Base-by-base conservation (phyloP, 202 grass and related monocot species). In the Saccharum hybrid region DNA sequence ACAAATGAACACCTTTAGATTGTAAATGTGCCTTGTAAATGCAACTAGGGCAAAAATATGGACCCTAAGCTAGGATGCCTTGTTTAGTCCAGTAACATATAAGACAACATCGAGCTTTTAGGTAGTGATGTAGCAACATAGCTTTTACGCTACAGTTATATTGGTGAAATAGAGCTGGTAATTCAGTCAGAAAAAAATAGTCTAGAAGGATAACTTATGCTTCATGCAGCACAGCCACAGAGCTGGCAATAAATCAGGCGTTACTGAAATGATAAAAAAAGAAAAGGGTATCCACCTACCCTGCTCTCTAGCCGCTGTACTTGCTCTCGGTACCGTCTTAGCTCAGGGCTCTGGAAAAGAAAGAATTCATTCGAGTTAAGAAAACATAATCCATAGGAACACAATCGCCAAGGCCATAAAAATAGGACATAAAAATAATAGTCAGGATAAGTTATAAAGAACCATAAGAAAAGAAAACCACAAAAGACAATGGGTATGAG, bases 251-350 rank as follows among this genome's bases (percentile, higher is more conserved):
- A 22, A 81, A 8, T 8, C 37, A n/a, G 13, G 56, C 19, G 54
- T 46, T 68, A 60, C 8, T 12, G 5, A 85, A 72, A 11, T 40
- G 68, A 54, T 57, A 59, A 81, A 69, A n/a, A 80, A 69, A 30
- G 22, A 69, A 80, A 79, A 33, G 39, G 66, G 39, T 71, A 37
- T 65, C n/a, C 22, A 68, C 74, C 18, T 89, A 94, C 92, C 92
- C 70, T 91, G 56, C 59, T 87, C 74, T 91, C 92, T 81, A 94
- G 74, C 57, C 74, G 48, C 51, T 86, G 89, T 75, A 91, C 87
- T 81, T 77, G 82, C 68, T 88, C 89, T 86, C 89, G 87, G 41
- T 74, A 83, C 51, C 79, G 82, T 62, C 84, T 94, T 77, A 94
- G 73, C 28, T 94, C 89, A 81, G 84, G 72, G 43, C 87, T 91